phyloP scores from a whole-genome alignment of 495 filamentous ascomycete species.

The Podospora conica region DNA sequence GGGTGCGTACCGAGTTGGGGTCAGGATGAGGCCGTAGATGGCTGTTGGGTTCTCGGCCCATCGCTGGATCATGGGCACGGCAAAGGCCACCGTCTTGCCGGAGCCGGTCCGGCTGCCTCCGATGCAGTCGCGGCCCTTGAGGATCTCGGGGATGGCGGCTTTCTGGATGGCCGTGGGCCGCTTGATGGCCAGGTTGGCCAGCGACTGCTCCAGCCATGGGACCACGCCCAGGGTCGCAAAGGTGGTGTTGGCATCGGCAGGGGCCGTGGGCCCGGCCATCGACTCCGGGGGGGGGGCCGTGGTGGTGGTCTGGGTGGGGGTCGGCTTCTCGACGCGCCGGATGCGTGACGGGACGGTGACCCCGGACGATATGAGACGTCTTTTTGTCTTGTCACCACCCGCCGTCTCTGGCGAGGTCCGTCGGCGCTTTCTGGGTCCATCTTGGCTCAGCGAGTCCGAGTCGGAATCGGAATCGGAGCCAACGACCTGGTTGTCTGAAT shows the following conservation, averaged over 20 bases:
- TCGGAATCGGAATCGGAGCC: slow-evolving; percentile 13
- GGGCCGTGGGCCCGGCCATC: slow-evolving; percentile 27
- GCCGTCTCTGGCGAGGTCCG: slow-evolving; percentile 29
- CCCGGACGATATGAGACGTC: slow-evolving; percentile 19
- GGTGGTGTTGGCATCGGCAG: slow-evolving; percentile 48
- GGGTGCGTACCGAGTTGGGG: slow-evolving; percentile 65
- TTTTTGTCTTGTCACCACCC: slow-evolving; percentile 1
- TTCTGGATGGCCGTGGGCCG: slow-evolving; percentile 88
- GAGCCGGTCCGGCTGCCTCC: slow-evolving; percentile 92
- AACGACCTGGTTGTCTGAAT: neutral
- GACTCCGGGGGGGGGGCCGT: slow-evolving; percentile 2
- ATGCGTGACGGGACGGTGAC: slow-evolving; percentile 46
- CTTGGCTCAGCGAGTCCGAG: slow-evolving; percentile 43
- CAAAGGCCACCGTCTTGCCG: slow-evolving; percentile 98
- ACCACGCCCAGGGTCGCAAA: slow-evolving; percentile 71
- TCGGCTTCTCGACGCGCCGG: slow-evolving; percentile 26
- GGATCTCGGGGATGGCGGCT: slow-evolving; percentile 81
- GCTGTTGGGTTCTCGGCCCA: slow-evolving; percentile 91
- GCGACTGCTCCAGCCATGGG: slow-evolving; percentile 84
- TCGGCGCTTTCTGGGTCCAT: slow-evolving; percentile 43
- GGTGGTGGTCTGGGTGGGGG: slow-evolving; percentile 9
- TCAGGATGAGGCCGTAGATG: slow-evolving; percentile 83
- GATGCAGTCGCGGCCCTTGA: slow-evolving; percentile 88
- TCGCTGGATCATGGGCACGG: slow-evolving; percentile 84
- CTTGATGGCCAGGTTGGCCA: slow-evolving; percentile 81